These are phyloP conservation scores for Salvia rosmarinus DNA, from an alignment of 257 asterid species.

Conservation along the genomic window DNA sequence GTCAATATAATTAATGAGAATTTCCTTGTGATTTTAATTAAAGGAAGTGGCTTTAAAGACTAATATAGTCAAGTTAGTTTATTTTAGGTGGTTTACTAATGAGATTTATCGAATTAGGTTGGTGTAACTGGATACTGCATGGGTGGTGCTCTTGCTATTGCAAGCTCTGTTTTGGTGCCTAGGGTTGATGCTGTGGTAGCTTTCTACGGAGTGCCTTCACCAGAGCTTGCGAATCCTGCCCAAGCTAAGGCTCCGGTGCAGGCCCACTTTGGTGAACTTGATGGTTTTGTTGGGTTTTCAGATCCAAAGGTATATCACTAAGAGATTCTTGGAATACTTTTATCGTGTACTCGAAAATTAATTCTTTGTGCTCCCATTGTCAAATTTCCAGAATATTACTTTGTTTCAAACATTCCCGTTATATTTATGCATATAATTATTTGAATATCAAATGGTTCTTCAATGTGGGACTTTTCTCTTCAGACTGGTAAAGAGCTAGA, in stretches of 20 bases:
- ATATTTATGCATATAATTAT: neutral
- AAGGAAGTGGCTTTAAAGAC: neutral
- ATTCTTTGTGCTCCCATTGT: neutral
- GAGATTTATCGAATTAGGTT: slow-evolving; percentile 46
- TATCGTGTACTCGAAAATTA: slow-evolving; percentile 3
- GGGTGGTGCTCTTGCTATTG: slow-evolving; percentile 98
- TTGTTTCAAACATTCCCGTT: neutral
- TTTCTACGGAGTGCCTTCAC: slow-evolving; percentile 93
- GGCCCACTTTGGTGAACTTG: slow-evolving; percentile 96
- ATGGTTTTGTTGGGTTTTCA: slow-evolving; percentile 75
- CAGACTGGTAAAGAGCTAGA: slow-evolving; percentile 86
- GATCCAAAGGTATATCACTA: slow-evolving; percentile 74
- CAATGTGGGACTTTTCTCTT: slow-evolving; percentile 15
- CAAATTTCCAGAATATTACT: neutral
- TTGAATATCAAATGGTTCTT: neutral
- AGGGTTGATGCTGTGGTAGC: slow-evolving; percentile 84
- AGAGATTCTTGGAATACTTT: slow-evolving; percentile 13
- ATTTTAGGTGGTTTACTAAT: neutral
- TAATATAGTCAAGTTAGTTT: neutral
- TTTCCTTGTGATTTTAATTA: neutral
- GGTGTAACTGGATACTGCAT: slow-evolving; percentile 98
- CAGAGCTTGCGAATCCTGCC: slow-evolving; percentile 83
- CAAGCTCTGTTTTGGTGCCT: slow-evolving; percentile 87
- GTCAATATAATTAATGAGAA: neutral
- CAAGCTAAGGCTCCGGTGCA: slow-evolving; percentile 91